Evolutionary conservation across 176 grass and related monocot genomes (phyloP).

Genomic region (Oryza rufipogon): DNA sequence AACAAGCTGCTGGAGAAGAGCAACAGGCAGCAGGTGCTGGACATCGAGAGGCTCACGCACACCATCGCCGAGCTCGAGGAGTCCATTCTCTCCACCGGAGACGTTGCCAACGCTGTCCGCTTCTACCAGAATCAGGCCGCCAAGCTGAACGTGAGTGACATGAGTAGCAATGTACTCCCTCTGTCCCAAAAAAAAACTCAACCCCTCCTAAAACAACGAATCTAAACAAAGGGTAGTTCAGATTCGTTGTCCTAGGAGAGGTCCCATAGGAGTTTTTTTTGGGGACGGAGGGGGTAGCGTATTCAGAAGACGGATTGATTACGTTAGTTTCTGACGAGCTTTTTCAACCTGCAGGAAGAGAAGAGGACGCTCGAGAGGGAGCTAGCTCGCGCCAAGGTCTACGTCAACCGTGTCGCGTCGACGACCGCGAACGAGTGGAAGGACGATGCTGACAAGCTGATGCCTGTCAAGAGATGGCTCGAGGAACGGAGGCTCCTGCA

Average conservation of each 20-base stretch:
- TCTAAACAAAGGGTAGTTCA: too few species aligned
- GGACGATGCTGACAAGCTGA: conserved; percentile 67
- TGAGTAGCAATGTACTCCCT: too few species aligned
- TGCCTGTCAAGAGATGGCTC: conserved; percentile 88
- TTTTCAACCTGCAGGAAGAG: conserved; percentile 60
- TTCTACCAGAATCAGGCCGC: conserved; percentile 67
- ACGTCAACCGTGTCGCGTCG: conserved; percentile 71
- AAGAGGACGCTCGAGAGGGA: conserved; percentile 92
- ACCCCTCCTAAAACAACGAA: too few species aligned
- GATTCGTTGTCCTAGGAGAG: too few species aligned
- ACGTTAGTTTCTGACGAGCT: conserved; percentile 5
- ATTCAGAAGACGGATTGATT: conserved; percentile 23
- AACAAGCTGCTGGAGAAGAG: conserved; percentile 85
- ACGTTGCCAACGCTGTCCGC: conserved; percentile 54
- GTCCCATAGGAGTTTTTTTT: too few species aligned
- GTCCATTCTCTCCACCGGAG: conserved; percentile 61
- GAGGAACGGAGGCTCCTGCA: conserved; percentile 84
- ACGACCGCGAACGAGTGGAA: conserved; percentile 79
- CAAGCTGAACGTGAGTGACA: conserved; percentile 61
- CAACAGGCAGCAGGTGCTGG: conserved; percentile 70
- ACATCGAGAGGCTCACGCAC: conserved; percentile 81
- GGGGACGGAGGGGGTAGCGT: too few species aligned
- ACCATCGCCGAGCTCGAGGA: conserved; percentile 83
- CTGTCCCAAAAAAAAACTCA: too few species aligned
- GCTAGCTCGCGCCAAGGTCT: conserved; percentile 74